A percentile compares a stretch with the other conserved stretches of the same genome.
These are phyloP conservation scores for Sclerotinia trifoliorum DNA, from an alignment of 2,329 filamentous ascomycete species.

Conservation along the genomic window DNA sequence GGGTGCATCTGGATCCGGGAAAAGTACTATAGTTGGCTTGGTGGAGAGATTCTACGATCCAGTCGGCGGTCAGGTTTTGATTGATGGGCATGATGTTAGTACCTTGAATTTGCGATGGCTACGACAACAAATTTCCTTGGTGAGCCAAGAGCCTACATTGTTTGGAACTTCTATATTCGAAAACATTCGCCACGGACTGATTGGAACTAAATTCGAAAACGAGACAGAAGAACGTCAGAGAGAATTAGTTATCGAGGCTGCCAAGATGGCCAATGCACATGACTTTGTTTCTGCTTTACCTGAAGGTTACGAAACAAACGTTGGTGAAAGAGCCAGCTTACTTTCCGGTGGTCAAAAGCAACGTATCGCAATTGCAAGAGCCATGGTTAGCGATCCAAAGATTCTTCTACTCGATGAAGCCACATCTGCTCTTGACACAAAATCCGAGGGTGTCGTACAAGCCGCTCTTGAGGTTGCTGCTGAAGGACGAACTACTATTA, in stretches of 20 bases:
- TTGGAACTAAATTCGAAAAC: slow-evolving; percentile 75
- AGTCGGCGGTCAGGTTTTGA: slow-evolving; percentile 70
- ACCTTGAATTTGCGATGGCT: slow-evolving; percentile 86
- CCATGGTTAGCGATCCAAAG: slow-evolving; percentile 87
- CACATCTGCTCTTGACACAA: slow-evolving; percentile 89
- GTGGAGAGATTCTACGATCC: slow-evolving; percentile 94
- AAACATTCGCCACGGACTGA: slow-evolving; percentile 87
- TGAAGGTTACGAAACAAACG: slow-evolving; percentile 87
- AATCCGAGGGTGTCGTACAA: slow-evolving; percentile 92
- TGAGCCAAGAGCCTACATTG: slow-evolving; percentile 88
- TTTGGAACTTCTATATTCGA: slow-evolving; percentile 87
- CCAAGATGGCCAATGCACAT: slow-evolving; percentile 89
- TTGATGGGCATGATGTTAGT: slow-evolving; percentile 81
- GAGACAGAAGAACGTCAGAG: slow-evolving; percentile 65
- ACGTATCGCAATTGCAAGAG: slow-evolving; percentile 89
- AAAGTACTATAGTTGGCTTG: slow-evolving; percentile 89
- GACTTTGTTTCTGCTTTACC: slow-evolving; percentile 83
- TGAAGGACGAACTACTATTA: slow-evolving; percentile 86
- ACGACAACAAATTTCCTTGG: slow-evolving; percentile 85
- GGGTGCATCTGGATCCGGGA: slow-evolving; percentile 90
- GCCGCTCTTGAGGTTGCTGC: slow-evolving; percentile 85
- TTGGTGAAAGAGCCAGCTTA: slow-evolving; percentile 92
- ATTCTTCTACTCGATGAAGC: slow-evolving; percentile 93
- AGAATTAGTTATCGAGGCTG: slow-evolving; percentile 74
- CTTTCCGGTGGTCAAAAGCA: slow-evolving; percentile 96